A percentile compares a stretch with the other conserved stretches of the same genome.
These are phyloP conservation scores for Ashbya aceris DNA, from an alignment of 1,139 yeast genomes.

Conservation along the genomic window DNA sequence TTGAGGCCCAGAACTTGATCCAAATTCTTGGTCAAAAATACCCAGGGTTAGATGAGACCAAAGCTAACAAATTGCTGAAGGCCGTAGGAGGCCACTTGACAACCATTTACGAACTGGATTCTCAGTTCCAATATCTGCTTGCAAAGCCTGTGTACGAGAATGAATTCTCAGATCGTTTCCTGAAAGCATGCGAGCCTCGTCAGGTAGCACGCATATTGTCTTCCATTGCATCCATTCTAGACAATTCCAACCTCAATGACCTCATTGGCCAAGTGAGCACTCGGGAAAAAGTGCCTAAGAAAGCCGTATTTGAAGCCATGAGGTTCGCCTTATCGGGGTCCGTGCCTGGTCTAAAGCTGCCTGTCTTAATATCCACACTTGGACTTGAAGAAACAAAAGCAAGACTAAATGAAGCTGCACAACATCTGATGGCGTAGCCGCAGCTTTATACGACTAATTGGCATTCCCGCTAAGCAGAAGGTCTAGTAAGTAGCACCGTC, in stretches of 20 bases:
- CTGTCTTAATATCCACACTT: conserved; percentile 46
- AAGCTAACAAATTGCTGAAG: conserved; percentile 19
- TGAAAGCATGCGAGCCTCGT: conserved; percentile 12
- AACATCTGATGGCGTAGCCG: too few relatives aligned
- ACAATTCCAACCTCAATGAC: conserved; percentile 19
- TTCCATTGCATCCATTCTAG: conserved; percentile 8
- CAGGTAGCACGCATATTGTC: conserved; percentile 14
- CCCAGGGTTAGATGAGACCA: conserved; percentile 15
- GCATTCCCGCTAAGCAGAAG: too few relatives aligned
- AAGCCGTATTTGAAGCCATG: conserved; percentile 48
- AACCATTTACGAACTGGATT: conserved; percentile 40
- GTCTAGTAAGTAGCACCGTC: too few relatives aligned
- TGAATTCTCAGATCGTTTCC: conserved; percentile 17
- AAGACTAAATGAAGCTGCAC: conserved; percentile 32
- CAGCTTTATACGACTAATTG: too few relatives aligned
- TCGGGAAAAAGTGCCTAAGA: conserved; percentile 31
- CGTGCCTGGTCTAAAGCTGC: conserved; percentile 60
- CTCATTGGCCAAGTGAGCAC: conserved; percentile 16
- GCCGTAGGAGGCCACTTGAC: conserved; percentile 35
- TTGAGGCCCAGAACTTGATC: conserved; percentile 31
- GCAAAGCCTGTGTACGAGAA: conserved; percentile 31
- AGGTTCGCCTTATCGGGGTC: conserved; percentile 71
- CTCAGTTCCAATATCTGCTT: conserved; percentile 42
- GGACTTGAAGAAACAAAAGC: conserved; percentile 39
- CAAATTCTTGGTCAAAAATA: conserved; percentile 15